phyloP scores from a whole-genome alignment of 192 early-diverging fungal species.

The Linderina pennispora region DNA sequence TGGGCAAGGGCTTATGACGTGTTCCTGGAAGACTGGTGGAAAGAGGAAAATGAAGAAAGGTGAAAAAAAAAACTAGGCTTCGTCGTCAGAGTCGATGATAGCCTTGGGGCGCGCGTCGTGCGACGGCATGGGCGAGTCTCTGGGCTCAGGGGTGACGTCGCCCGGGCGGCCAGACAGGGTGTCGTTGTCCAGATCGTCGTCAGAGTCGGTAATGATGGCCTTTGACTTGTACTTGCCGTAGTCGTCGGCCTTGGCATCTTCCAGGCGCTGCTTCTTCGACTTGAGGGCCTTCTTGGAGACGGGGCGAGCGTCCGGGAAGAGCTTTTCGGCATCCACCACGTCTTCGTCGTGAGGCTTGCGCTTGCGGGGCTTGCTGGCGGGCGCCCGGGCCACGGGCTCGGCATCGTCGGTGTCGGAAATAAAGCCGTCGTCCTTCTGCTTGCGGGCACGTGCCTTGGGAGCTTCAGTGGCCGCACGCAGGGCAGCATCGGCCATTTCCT shows the following conservation, averaged over 20 bases:
- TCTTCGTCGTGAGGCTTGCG: not conserved
- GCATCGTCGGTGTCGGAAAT: not conserved
- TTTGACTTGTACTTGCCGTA: constrained; percentile 23
- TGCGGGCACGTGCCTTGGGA: constrained; percentile 18
- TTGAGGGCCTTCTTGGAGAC: not conserved
- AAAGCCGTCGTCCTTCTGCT: not conserved
- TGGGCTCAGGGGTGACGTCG: no score
- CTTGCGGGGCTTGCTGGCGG: no score
- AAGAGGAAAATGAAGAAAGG: no score
- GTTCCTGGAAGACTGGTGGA: no score
- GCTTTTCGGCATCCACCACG: not conserved
- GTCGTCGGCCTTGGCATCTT: not conserved
- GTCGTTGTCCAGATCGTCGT: no score
- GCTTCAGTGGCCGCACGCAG: not conserved
- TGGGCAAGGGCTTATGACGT: no score
- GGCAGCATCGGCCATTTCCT: constrained; percentile 40
- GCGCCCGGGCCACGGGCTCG: not conserved
- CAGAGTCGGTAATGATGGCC: constrained; percentile 18
- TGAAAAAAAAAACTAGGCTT: no score
- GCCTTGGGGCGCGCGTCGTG: no score
- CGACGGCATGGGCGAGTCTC: no score
- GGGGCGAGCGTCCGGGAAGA: not conserved
- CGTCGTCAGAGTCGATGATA: no score
- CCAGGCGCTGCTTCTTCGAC: not conserved
- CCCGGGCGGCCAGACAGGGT: no score